Conservation (phyloP, 805 yeast genomes). For the Pichia cephalocereana region DNA sequence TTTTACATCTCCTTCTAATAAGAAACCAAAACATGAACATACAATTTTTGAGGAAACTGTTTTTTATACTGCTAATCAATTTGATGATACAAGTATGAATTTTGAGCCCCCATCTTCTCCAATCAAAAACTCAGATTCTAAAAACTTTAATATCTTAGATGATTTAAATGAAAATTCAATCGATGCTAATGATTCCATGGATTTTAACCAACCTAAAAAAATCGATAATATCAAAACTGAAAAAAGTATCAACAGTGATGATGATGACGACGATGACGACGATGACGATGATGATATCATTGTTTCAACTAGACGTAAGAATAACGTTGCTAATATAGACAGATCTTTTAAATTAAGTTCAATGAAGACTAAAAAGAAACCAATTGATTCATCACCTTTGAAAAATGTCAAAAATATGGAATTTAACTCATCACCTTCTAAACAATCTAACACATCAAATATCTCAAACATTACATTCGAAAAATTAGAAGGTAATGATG, state of each 20-base stretch:
- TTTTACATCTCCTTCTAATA: constrained; percentile 13
- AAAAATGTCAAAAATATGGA: constrained; percentile 5
- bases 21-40: constrained; percentile 18
- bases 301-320: constrained; percentile 43
- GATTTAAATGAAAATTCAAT: constrained; percentile 7
- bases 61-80: constrained; percentile 4
- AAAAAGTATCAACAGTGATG: background rate
- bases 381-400: constrained; percentile 20
- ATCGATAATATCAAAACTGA: background rate
- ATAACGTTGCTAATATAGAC: constrained; percentile 33
- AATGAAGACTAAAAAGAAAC: constrained; percentile 11
- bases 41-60: background rate
- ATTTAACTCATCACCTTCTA: constrained; percentile 20
- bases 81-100: constrained; percentile 12
- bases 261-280: constrained; percentile 23
- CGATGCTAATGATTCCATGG: constrained; percentile 1
- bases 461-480: constrained; percentile 21
- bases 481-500: constrained; percentile 28
- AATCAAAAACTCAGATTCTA: constrained; percentile 7
- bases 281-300: constrained; percentile 51
- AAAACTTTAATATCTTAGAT: constrained; percentile 6
- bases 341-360: constrained; percentile 35
- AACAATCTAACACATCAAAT: constrained; percentile 3
- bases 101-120: constrained; percentile 27
- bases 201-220: background rate